Evolutionary conservation across 495 filamentous ascomycete genomes (phyloP), one percentile per base, ranked within the genome.

Genomic region (Neurospora sp.): DNA sequence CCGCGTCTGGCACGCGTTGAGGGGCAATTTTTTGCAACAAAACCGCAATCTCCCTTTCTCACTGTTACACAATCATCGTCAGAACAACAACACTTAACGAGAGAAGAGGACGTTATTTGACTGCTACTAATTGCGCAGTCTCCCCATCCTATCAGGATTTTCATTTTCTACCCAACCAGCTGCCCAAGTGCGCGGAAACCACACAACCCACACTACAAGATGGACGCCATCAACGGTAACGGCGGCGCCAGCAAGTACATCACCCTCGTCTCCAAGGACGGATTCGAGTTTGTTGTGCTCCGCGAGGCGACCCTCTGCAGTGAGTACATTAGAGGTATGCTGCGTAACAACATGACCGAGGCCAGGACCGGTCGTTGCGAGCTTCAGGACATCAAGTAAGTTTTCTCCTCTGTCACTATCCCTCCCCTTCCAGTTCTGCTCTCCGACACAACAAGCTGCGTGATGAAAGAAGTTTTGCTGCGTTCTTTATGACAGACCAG

Each of bases 211-310:
- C 16, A 6, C 72, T 16, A 0, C 73, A 77, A 61, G 41, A 80
- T 77, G 78, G 40, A 74, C 40, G 68, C 59, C 39, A 69, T 48
- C 38, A 76, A 79, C 73, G 66, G 73, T 40, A 59, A 69, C 40
- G 68, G 59, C 27, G 68, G 5, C 3, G 68, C 73, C 9, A 83
- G 81, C 78, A 88, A 92, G 74, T 98, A 92, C 76, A 89, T 98
- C 70, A 97, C 96, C 1, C 87, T 99, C 5, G 85, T 97, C 22
- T 98, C 94, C 0, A 87, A 84, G 72, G 96, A 98, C 79, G 92
- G 90, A 61, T 97, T 91, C 80, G 93, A 97, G 79, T 98, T 94
- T 79, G 88, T 97, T 68, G 83, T 98, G 42, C 89, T 90, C 7
- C 90, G 94, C 66, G 92, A 91, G 68, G 90, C 92, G 0, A 89